These are phyloP conservation scores for Cyberlindnera galapagoensis DNA, from an alignment of 805 yeast genomes.

Conservation along the genomic window DNA sequence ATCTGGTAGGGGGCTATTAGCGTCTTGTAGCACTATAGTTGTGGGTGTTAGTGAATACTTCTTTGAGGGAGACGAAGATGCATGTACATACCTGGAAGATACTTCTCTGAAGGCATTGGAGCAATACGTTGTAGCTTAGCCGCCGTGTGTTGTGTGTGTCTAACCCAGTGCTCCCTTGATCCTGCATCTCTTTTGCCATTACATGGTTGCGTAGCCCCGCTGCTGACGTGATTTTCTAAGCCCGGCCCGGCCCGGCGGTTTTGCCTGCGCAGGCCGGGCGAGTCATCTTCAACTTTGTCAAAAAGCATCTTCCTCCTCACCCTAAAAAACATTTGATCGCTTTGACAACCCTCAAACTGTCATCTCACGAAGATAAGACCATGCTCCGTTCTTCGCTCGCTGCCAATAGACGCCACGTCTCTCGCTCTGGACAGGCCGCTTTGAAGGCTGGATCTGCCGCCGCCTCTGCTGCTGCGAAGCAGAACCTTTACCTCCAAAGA, in stretches of 20 bases:
- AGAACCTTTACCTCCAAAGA: conserved; percentile 9
- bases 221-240: background rate
- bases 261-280: too few species aligned
- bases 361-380: background rate
- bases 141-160: too few species aligned
- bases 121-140: too few species aligned
- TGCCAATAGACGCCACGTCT: conserved; percentile 21
- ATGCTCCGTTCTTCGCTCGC: conserved; percentile 25
- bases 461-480: conserved; percentile 6
- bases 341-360: background rate
- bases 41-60: conserved; percentile 4
- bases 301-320: conserved; percentile 1
- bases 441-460: conserved; percentile 13
- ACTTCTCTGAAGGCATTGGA: conserved; percentile 13
- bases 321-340: too few species aligned
- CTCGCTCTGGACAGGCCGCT: conserved; percentile 18
- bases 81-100: conserved; percentile 16
- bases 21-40: conserved; percentile 2
- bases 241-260: background rate
- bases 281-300: background rate
- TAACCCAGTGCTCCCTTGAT: too few species aligned
- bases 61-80: background rate
- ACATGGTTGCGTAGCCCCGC: too few species aligned
- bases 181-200: too few species aligned
- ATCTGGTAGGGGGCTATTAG: conserved; percentile 46